Conservation (phyloP, 2,329 filamentous ascomycete species). For the Ascosphaera acerosa region DNA sequence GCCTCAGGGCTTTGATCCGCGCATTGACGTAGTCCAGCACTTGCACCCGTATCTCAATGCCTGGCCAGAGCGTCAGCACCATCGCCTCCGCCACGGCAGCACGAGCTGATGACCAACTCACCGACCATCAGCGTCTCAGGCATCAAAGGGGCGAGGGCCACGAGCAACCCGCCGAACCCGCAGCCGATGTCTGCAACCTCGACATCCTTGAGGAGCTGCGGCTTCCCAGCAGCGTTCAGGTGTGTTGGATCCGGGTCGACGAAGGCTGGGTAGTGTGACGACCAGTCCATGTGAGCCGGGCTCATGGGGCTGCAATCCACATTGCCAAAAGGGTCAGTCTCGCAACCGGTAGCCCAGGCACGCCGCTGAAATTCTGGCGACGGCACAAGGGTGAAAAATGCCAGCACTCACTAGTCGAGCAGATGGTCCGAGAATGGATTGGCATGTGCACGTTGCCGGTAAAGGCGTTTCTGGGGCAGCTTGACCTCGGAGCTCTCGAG, state of each 20-base stretch:
- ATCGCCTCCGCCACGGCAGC: neutral
- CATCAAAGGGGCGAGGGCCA: slow-evolving; percentile 58
- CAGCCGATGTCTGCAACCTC: slow-evolving; percentile 94
- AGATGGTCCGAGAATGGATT: slow-evolving; percentile 94
- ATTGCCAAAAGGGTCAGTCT: neutral
- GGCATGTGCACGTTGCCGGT: slow-evolving; percentile 84
- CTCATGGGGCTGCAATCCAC: slow-evolving; percentile 36
- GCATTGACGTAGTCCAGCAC: slow-evolving; percentile 82
- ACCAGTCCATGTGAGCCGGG: slow-evolving; percentile 81
- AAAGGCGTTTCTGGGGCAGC: slow-evolving; percentile 84
- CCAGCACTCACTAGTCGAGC: slow-evolving; percentile 48
- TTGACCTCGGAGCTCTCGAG: slow-evolving; percentile 8
- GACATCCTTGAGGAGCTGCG: slow-evolving; percentile 38
- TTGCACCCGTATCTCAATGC: slow-evolving; percentile 76
- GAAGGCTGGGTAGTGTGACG: slow-evolving; percentile 54
- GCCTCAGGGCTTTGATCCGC: slow-evolving; percentile 55
- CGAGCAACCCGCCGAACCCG: slow-evolving; percentile 75
- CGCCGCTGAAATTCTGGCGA: no score
- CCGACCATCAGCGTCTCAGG: slow-evolving; percentile 66
- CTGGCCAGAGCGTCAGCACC: slow-evolving; percentile 17
- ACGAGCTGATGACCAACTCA: slow-evolving; percentile 18
- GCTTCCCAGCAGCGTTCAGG: slow-evolving; percentile 11
- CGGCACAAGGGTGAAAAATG: no score
- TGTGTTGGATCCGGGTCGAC: slow-evolving; percentile 18
- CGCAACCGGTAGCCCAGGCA: no score